A percentile compares a stretch with the other conserved stretches of the same genome.
phyloP scores from a whole-genome alignment of 768 basidiomycete genomes.

The Termitomyces sp. region DNA sequence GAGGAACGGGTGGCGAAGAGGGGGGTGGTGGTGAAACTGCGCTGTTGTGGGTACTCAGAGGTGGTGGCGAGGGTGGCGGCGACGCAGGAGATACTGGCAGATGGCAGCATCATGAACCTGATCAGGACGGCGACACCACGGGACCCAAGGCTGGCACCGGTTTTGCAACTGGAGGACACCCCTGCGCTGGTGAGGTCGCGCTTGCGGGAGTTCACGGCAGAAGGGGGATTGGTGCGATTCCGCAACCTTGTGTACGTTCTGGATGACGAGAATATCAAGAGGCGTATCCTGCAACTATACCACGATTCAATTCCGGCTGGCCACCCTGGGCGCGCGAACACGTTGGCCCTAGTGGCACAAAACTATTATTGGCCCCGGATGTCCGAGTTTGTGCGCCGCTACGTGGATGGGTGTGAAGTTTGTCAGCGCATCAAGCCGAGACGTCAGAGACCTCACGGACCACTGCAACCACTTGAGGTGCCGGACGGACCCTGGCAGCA shows the following conservation, averaged over 20 bases:
- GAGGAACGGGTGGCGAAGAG: neutral
- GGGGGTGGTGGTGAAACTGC: neutral
- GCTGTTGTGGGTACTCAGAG: no score
- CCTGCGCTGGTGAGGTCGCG: neutral
- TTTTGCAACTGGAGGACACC: neutral
- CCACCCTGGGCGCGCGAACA: conserved; percentile 1
- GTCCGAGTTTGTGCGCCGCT: conserved; percentile 18
- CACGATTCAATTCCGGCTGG: conserved; percentile 14
- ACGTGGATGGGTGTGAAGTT: conserved; percentile 13
- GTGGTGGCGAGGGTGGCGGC: neutral
- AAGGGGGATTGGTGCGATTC: conserved; percentile 11
- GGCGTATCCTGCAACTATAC: conserved; percentile 26
- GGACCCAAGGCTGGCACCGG: neutral
- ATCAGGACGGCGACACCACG: no score
- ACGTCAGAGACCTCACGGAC: neutral
- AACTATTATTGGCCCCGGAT: conserved; percentile 24
- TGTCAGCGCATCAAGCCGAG: neutral
- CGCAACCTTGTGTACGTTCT: neutral
- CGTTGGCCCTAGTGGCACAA: conserved; percentile 12
- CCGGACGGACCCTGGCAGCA: no score
- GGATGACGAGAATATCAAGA: neutral
- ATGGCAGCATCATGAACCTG: no score
- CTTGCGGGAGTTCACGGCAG: conserved; percentile 4
- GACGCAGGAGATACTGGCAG: no score
- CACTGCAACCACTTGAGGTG: neutral